Conservation (phyloP, 1,284 basidiomycete genomes). For the Polyporus tsugae region DNA sequence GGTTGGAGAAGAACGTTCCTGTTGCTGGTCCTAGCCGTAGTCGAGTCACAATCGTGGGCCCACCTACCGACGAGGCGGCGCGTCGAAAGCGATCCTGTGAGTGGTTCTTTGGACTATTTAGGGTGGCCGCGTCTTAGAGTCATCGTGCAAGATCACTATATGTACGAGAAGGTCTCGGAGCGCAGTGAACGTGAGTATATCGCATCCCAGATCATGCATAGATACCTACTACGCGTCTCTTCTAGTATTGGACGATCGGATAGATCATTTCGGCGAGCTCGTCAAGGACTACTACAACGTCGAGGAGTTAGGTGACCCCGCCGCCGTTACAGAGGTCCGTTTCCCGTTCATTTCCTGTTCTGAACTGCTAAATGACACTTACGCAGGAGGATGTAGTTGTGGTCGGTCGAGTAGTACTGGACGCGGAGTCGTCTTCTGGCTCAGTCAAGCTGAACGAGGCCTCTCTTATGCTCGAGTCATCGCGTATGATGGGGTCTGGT, state of each 20-base stretch:
- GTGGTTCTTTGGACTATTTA: conserved; percentile 35
- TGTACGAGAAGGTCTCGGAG: conserved; percentile 90
- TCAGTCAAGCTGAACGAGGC: conserved; percentile 77
- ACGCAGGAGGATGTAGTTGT: conserved; percentile 75
- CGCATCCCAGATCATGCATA: background rate
- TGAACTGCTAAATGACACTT: background rate
- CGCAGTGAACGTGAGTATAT: conserved; percentile 75
- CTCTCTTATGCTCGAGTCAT: conserved; percentile 82
- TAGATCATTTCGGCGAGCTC: conserved; percentile 84
- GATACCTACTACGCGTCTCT: background rate
- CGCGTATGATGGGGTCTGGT: conserved; percentile 80
- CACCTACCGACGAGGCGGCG: conserved; percentile 50
- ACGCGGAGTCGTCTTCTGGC: conserved; percentile 63
- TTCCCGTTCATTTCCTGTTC: conserved; percentile 17
- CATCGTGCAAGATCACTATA: conserved; percentile 77
- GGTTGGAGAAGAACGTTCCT: conserved; percentile 31
- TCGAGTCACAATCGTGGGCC: conserved; percentile 56
- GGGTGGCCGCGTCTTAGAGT: background rate
- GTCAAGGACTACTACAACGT: conserved; percentile 77
- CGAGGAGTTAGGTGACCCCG: conserved; percentile 80
- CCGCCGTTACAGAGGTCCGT: conserved; percentile 73
- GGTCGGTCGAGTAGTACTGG: conserved; percentile 84
- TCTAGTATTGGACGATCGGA: conserved; percentile 81
- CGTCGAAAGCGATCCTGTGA: conserved; percentile 63
- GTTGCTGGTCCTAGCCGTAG: conserved; percentile 45